phyloP scores from a whole-genome alignment of 192 early-diverging fungal genomes.

The Linnemannia exigua region DNA sequence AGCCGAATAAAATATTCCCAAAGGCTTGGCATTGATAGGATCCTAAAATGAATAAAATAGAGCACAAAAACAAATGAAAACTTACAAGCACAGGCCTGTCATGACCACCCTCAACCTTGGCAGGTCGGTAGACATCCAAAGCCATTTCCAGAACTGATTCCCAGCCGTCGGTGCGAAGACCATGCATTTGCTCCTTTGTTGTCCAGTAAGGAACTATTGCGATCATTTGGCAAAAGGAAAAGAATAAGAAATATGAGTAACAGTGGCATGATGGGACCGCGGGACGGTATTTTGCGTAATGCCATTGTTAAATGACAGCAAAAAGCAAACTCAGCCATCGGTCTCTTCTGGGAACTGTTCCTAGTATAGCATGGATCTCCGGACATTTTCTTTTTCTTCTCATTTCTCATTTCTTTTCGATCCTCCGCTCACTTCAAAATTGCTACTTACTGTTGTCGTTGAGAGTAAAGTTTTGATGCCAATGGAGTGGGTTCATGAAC shows the following conservation, averaged over 20 bases:
- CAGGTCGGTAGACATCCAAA: constrained; percentile 53
- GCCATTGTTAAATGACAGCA: no score
- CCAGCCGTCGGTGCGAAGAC: constrained; percentile 35
- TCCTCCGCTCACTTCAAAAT: background rate
- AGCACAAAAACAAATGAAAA: background rate
- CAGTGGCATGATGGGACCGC: no score
- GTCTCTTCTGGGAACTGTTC: background rate
- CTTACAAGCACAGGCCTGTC: constrained; percentile 55
- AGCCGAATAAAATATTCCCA: constrained; percentile 5
- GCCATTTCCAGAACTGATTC: constrained; percentile 48
- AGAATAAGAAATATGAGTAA: background rate
- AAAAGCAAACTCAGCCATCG: background rate
- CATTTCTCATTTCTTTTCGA: no score
- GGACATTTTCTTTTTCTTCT: background rate
- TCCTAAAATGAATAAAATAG: background rate
- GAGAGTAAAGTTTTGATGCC: constrained; percentile 25
- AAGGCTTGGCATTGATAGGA: background rate
- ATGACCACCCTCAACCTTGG: constrained; percentile 26
- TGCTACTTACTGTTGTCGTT: constrained; percentile 32
- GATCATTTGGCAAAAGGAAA: background rate
- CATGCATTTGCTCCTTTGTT: constrained; percentile 19
- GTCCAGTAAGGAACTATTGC: constrained; percentile 45
- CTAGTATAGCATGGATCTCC: background rate
- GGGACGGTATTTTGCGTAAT: background rate
- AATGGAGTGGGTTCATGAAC: constrained; percentile 27